A percentile compares a stretch with the other conserved stretches of the same genome.
Conservation (phyloP, 2,329 filamentous ascomycete genomes). For the Ambrosiella xylebori region DNA sequence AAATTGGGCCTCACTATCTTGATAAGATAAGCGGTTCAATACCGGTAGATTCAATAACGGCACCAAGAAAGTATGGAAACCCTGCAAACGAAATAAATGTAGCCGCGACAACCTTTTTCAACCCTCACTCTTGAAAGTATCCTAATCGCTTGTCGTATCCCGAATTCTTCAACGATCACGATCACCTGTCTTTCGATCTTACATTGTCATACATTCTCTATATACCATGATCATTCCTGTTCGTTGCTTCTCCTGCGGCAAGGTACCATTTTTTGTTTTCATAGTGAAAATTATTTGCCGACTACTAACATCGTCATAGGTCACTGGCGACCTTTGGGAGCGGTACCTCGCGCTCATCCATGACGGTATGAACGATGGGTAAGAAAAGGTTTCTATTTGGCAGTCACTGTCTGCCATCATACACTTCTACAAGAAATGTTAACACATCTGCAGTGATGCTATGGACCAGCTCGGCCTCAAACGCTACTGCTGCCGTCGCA, state of each 20-base stretch:
- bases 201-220: neutral
- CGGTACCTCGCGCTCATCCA: slow-evolving; percentile 80
- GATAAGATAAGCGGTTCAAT: slow-evolving; percentile 12
- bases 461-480: slow-evolving; percentile 90
- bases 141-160: neutral
- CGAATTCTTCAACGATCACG: neutral
- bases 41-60: slow-evolving; percentile 6
- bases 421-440: slow-evolving; percentile 13
- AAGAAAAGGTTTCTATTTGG: slow-evolving; percentile 19
- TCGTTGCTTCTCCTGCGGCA: slow-evolving; percentile 96
- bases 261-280: slow-evolving; percentile 42
- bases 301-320: slow-evolving; percentile 35
- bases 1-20: slow-evolving; percentile 12
- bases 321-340: slow-evolving; percentile 95
- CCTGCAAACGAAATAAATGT: neutral
- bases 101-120: slow-evolving; percentile 11
- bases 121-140: neutral
- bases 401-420: neutral
- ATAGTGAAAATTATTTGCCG: neutral
- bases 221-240: slow-evolving; percentile 91
- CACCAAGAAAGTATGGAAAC: neutral
- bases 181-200: neutral
- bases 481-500: slow-evolving; percentile 94
- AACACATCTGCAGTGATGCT: slow-evolving; percentile 50
- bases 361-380: slow-evolving; percentile 59